phyloP scores from a whole-genome alignment of 805 yeast species.

The Starmerella gropengiesseri region DNA sequence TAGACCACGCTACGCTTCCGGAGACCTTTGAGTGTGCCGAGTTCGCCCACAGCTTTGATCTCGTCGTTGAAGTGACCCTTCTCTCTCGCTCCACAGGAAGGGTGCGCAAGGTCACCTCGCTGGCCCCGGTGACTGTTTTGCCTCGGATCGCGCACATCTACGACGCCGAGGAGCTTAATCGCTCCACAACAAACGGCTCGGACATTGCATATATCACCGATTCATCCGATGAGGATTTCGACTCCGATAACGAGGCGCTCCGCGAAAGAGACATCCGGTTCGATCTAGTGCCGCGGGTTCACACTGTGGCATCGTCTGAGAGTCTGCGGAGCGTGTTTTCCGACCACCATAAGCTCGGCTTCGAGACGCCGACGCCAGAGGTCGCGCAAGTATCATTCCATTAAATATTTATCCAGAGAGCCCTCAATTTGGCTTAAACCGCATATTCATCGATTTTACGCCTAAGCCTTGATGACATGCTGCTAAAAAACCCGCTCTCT shows the following conservation, averaged over 20 bases:
- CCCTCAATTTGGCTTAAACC: too few species aligned
- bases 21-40: conserved; percentile 9
- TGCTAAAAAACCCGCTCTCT: too few species aligned
- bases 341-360: conserved; percentile 5
- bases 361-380: too few species aligned
- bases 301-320: neutral
- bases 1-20: conserved; percentile 13
- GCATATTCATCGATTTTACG: too few species aligned
- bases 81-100: neutral
- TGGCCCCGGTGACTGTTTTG: conserved; percentile 11
- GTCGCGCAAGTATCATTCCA: too few species aligned
- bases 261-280: too few species aligned
- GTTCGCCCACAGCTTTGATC: conserved; percentile 9
- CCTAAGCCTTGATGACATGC: too few species aligned
- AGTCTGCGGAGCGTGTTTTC: conserved; percentile 9
- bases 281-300: too few species aligned
- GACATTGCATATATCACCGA: conserved; percentile 17
- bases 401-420: too few species aligned
- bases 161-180: neutral
- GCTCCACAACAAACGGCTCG: neutral
- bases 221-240: conserved; percentile 7
- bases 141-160: conserved; percentile 10
- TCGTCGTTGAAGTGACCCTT: conserved; percentile 12
- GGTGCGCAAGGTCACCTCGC: conserved; percentile 2
- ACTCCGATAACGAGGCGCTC: neutral